phyloP scores from a whole-genome alignment of 768 basidiomycete genomes.

The Hydnomerulius pinastri region DNA sequence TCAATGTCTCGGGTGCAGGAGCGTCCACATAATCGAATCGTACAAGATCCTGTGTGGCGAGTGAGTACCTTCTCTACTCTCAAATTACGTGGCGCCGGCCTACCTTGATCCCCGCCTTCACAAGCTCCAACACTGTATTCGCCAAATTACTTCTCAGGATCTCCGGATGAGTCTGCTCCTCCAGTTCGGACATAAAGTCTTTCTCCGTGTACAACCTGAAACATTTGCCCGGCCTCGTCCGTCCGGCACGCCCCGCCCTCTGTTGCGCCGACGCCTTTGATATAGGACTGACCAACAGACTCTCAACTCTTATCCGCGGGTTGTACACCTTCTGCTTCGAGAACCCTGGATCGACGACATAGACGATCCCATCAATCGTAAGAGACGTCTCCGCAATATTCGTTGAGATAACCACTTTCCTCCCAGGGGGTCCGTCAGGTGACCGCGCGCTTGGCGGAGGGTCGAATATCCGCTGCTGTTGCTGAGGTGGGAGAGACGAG shows the following conservation, averaged over 20 bases:
- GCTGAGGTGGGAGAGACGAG: constrained; percentile 90
- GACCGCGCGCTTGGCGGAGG: constrained; percentile 67
- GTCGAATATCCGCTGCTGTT: constrained; percentile 97
- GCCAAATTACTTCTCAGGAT: constrained; percentile 92
- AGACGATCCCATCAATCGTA: constrained; percentile 99
- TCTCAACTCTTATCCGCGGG: constrained; percentile 94
- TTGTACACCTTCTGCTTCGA: constrained; percentile 99
- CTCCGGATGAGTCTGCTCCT: constrained; percentile 97
- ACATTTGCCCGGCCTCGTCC: constrained; percentile 96
- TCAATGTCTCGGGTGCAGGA: constrained; percentile 93
- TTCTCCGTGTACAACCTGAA: constrained; percentile 97
- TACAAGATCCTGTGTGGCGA: constrained; percentile 63
- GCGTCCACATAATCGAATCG: constrained; percentile 89
- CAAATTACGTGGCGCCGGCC: constrained; percentile 8
- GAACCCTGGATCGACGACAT: constrained; percentile 97
- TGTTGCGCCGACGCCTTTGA: constrained; percentile 97
- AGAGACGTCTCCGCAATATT: constrained; percentile 98
- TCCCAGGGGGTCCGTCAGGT: constrained; percentile 75
- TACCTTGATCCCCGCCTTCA: constrained; percentile 91
- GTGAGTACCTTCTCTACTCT: neutral
- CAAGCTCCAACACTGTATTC: constrained; percentile 89
- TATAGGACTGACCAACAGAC: constrained; percentile 89
- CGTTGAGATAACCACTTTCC: constrained; percentile 94
- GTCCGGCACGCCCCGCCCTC: constrained; percentile 92
- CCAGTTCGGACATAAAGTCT: constrained; percentile 93